Evolutionary conservation across 2,329 filamentous ascomycete species (phyloP), one percentile per base, ranked within the genome.

Genomic region (Nigrospora osmanthi): DNA sequence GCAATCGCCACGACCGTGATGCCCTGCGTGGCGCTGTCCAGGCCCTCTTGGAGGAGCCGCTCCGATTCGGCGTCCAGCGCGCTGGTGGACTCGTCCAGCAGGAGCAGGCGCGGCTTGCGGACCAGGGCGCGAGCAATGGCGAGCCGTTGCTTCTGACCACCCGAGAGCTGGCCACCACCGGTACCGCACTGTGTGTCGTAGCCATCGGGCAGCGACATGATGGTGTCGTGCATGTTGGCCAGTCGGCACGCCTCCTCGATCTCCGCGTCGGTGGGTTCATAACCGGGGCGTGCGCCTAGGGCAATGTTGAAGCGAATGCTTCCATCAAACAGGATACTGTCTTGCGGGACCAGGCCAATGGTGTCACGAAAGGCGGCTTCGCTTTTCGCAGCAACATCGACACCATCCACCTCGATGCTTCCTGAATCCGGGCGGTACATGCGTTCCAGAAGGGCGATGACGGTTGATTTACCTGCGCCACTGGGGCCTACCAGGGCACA

Each of bases 61-160:
- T 87, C 84, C 41, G 78, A 84, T 55, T 83, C 81, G 0, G 79
- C 77, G 55, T 94, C 88, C 3, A 95, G 71, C 4, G 84, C 85
- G 36, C 81, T 86, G 0, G 88, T 94, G 30, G 85, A 85, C 68
- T 94, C 88, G 55, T 95, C 89, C 1, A 94, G 71, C 35, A 95
- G 76, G 15, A 94, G 64, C 1, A 94, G 71, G 39, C 82, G 75
- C 0, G 88, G 88, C 49, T 78, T 75, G 0, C 87, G 76, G 3
- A 89, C 75, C 3, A 91, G 69, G 0, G 87, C 87, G 19, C 88
- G 74, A 0, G 89, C 87, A 56, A 95, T 90, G 1, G 83, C 81
- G 13, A 94, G 65, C 1, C 87, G 76, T 61, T 94, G 88, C 14
- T 83, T 79, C 60, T 94, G 88, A 0, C 89, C 89, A 2, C 87